A percentile compares a stretch with the other conserved stretches of the same genome.
These are phyloP conservation scores for Jimgerdemannia flammicorona DNA, from an alignment of 192 early-diverging fungal genomes.

Conservation along the genomic window DNA sequence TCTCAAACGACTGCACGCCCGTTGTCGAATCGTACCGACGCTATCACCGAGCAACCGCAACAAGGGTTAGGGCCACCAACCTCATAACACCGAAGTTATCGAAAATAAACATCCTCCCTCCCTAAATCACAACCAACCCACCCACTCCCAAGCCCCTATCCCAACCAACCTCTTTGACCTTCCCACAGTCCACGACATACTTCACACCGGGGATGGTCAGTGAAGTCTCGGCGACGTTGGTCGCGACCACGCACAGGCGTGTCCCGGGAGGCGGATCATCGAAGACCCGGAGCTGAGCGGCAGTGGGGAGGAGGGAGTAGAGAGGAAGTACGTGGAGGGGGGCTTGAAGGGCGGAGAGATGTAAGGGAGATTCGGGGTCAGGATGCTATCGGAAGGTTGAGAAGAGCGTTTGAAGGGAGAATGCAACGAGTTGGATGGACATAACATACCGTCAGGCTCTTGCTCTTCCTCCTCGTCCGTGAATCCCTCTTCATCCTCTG, in stretches of 20 bases:
- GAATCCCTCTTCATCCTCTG: slow-evolving; percentile 70
- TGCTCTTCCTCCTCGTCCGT: slow-evolving; percentile 60
- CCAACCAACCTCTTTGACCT: slow-evolving; percentile 69
- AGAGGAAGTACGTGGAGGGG: slow-evolving; percentile 95
- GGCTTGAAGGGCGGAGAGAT: slow-evolving; percentile 11
- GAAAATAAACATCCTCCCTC: no score
- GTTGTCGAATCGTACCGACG: slow-evolving; percentile 80
- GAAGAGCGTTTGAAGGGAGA: neutral
- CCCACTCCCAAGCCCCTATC: neutral
- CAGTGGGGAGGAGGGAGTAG: slow-evolving; percentile 92
- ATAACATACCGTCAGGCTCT: slow-evolving; percentile 41
- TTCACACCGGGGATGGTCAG: slow-evolving; percentile 94
- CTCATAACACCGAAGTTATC: neutral
- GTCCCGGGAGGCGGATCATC: slow-evolving; percentile 81
- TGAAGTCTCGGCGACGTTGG: slow-evolving; percentile 98
- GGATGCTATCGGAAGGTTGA: neutral
- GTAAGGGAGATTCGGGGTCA: neutral
- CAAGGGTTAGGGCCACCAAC: neutral
- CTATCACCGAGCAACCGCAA: slow-evolving; percentile 6
- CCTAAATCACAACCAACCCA: no score
- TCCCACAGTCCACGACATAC: slow-evolving; percentile 95
- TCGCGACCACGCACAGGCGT: slow-evolving; percentile 91
- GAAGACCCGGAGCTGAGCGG: slow-evolving; percentile 91
- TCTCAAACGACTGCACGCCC: slow-evolving; percentile 85
- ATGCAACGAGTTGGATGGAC: neutral